Base-by-base conservation (phyloP, 2,329 filamentous ascomycete species). In the Cladophialophora bantiana region DNA sequence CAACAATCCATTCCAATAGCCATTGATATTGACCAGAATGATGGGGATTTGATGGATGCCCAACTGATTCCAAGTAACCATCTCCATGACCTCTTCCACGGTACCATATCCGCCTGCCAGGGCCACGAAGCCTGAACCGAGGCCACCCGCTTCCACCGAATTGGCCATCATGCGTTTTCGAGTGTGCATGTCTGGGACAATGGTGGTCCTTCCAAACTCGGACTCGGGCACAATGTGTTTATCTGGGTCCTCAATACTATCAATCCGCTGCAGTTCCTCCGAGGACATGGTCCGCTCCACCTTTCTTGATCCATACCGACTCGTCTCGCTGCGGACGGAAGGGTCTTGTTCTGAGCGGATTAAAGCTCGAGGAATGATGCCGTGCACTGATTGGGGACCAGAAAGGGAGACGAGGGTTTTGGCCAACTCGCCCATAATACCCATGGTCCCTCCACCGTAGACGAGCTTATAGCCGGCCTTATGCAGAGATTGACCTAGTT, bases 111-210 rank as follows among this genome's bases (percentile, higher is more conserved):
- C 95, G 52, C 94, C 94, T 63, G 87, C 88, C 66, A 99, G 82
- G 34, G 93, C 93, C 48, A 99, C 88, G 80, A 99, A 99, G 12
- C 94, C 94, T 65, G 88, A 90, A 0, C 94, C 94, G 0, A 89
- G 88, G 0, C 91, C 94, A 32, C 93, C 93, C 20, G 87, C 85
- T 31, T 96, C 86, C 15, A 98, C 93, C 78, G 94, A 91, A 73
- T 88, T 84, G 6, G 94, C 94, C 95, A 99, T 98, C 82, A 95
- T 85, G 73, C 91, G 88, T 83, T 99, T 99, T 70, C 95, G 88
- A 50, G 92, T 94, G 81, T 99, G 95, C 95, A 99, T 99, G 77
- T 97, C 93, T 73, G 88, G 85, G 34, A 98, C 95, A 7, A 97
- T 88, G 0, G 93, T 97, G 12, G 93, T 97, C 52, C 85, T 83